Percentiles rank a stretch among this genome's conserved stretches.
These are phyloP conservation scores for Mangifera indica DNA, from an alignment of 345 rosid species.

Conservation along the genomic window DNA sequence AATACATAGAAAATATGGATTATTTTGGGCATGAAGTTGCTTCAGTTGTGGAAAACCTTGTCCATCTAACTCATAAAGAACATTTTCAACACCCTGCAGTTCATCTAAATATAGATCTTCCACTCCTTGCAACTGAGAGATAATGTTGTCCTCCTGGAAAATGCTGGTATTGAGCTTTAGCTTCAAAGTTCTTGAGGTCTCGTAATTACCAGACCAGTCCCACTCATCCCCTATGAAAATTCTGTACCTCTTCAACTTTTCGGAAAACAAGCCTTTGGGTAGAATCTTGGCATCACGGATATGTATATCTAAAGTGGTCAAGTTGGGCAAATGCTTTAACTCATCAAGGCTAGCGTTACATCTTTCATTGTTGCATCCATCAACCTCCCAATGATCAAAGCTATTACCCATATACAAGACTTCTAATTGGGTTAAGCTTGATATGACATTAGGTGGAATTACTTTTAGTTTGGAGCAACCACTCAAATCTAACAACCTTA, in stretches of 20 bases:
- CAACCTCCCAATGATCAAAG: slow-evolving; percentile 25
- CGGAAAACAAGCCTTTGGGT: neutral
- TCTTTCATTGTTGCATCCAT: neutral
- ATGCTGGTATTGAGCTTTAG: neutral
- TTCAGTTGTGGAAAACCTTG: slow-evolving; percentile 19
- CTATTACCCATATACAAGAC: slow-evolving; percentile 24
- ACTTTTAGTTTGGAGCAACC: slow-evolving; percentile 3
- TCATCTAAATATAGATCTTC: slow-evolving; percentile 20
- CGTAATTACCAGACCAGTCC: neutral
- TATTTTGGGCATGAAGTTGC: slow-evolving; percentile 9
- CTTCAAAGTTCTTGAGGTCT: neutral
- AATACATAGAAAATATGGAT: slow-evolving; percentile 2
- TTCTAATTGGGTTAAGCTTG: slow-evolving; percentile 25
- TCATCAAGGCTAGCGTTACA: slow-evolving; percentile 25
- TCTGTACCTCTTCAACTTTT: neutral
- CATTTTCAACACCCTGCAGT: neutral
- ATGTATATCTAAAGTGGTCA: slow-evolving; percentile 17
- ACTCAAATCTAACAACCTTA: slow-evolving; percentile 21
- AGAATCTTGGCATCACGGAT: slow-evolving; percentile 7
- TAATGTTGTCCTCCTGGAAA: neutral
- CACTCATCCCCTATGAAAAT: neutral
- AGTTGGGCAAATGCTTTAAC: slow-evolving; percentile 15
- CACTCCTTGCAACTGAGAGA: neutral
- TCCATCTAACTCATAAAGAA: slow-evolving; percentile 8
- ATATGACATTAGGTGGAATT: slow-evolving; percentile 17